Conservation (phyloP, 2,329 filamentous ascomycete species). For the Apiospora hydei region DNA sequence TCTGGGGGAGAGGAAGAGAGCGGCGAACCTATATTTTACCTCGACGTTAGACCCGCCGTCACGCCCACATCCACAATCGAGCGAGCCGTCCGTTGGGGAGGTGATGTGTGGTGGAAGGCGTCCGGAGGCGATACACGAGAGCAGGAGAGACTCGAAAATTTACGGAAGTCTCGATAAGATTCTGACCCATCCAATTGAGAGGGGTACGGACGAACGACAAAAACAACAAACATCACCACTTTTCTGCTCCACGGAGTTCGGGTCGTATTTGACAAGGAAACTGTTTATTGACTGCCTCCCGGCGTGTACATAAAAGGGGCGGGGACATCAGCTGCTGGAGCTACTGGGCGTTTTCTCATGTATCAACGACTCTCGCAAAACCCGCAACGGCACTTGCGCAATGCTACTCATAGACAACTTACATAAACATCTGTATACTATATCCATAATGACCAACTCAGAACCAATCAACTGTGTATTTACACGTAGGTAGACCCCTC, state of each 20-base stretch:
- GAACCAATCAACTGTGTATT: not conserved
- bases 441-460: not conserved
- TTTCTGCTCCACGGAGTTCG: constrained; percentile 26
- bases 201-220: not conserved
- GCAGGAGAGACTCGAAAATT: constrained; percentile 37
- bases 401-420: constrained; percentile 2
- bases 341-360: not conserved
- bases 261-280: not conserved
- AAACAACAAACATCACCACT: constrained; percentile 21
- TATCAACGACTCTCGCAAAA: not conserved
- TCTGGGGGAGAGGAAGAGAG: constrained; percentile 82
- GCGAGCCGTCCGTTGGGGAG: constrained; percentile 83
- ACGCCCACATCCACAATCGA: constrained; percentile 83
- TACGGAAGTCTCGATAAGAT: constrained; percentile 9
- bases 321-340: not conserved
- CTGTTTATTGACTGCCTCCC: not conserved
- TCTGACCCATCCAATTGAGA: constrained; percentile 1
- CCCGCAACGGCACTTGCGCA: constrained; percentile 1
- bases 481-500: not conserved
- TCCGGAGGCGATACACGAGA: constrained; percentile 73
- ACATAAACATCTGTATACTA: constrained; percentile 9
- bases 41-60: constrained; percentile 91
- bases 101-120: constrained; percentile 92
- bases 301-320: not conserved
- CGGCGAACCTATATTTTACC: constrained; percentile 92